Conservation (phyloP, 495 filamentous ascomycete species). For the Tuber magnatum region DNA sequence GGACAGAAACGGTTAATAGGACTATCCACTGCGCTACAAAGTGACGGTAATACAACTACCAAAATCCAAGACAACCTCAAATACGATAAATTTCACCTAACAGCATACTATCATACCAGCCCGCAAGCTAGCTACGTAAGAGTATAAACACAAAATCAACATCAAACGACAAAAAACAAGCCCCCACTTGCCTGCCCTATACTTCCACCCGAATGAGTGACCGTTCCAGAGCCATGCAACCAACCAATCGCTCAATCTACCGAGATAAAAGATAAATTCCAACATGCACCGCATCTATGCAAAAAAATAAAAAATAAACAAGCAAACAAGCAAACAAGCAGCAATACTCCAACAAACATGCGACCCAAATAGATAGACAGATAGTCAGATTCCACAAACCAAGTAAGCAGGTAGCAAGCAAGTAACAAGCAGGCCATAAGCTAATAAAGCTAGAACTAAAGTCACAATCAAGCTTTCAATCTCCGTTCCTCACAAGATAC, state of each 20-base stretch:
- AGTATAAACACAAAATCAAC: not conserved
- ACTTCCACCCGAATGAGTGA: not conserved
- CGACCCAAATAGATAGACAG: not conserved
- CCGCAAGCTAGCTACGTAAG: not conserved
- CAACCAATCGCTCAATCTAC: not conserved
- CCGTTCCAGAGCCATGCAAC: not conserved
- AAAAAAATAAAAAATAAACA: not conserved
- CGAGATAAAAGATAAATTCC: not conserved
- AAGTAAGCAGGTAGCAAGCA: not conserved
- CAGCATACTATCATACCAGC: not conserved
- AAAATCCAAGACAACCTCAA: not conserved
- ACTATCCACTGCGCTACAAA: not conserved
- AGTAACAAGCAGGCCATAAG: not conserved
- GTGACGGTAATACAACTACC: not conserved
- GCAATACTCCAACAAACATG: not conserved
- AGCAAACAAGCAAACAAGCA: not conserved
- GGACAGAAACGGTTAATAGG: not conserved
- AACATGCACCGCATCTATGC: conserved; percentile 4
- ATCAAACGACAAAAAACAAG: not conserved
- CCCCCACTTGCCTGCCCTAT: not conserved
- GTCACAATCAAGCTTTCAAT: conserved; percentile 42
- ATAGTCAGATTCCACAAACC: not conserved
- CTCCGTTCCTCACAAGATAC: conserved; percentile 48
- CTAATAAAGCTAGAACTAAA: not conserved
- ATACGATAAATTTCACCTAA: not conserved